Percentiles rank a stretch among this genome's conserved stretches.
phyloP scores from a whole-genome alignment of 2,329 filamentous ascomycete species.

The Dothideomycetes sp. region DNA sequence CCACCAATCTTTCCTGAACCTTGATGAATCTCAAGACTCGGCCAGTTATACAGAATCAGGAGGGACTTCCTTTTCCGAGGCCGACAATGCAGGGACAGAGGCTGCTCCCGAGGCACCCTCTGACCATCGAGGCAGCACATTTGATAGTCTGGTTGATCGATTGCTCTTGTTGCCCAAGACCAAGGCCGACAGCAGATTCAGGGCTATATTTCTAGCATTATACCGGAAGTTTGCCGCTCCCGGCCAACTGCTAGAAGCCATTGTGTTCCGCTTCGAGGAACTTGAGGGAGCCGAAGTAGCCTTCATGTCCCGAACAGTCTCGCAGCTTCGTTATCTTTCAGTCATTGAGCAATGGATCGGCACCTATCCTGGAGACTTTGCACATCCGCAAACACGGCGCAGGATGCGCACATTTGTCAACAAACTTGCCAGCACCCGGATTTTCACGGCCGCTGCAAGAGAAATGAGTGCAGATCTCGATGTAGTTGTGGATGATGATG shows the following conservation, averaged over 20 bases:
- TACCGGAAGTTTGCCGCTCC: slow-evolving; percentile 91
- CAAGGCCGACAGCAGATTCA: slow-evolving; percentile 80
- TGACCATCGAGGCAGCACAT: slow-evolving; percentile 50
- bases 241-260: slow-evolving; percentile 62
- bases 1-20: slow-evolving; percentile 48
- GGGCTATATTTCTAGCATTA: slow-evolving; percentile 77
- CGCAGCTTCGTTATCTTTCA: slow-evolving; percentile 73
- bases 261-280: slow-evolving; percentile 64
- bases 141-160: slow-evolving; percentile 60
- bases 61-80: slow-evolving; percentile 51
- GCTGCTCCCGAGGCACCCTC: slow-evolving; percentile 18
- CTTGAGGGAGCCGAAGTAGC: slow-evolving; percentile 55
- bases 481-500: slow-evolving; percentile 71
- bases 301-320: slow-evolving; percentile 65
- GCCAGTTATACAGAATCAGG: slow-evolving; percentile 52
- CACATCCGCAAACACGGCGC: slow-evolving; percentile 60
- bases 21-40: slow-evolving; percentile 51
- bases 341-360: slow-evolving; percentile 83
- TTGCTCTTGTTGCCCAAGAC: slow-evolving; percentile 72
- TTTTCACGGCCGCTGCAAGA: slow-evolving; percentile 74
- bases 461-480: slow-evolving; percentile 77
- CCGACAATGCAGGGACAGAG: slow-evolving; percentile 34
- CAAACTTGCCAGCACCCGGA: slow-evolving; percentile 62
- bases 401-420: slow-evolving; percentile 65
- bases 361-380: slow-evolving; percentile 87